Percentiles rank a stretch among this genome's conserved stretches.
phyloP scores from a whole-genome alignment of 78 protist species.

The Dictyostelium purpureum region DNA sequence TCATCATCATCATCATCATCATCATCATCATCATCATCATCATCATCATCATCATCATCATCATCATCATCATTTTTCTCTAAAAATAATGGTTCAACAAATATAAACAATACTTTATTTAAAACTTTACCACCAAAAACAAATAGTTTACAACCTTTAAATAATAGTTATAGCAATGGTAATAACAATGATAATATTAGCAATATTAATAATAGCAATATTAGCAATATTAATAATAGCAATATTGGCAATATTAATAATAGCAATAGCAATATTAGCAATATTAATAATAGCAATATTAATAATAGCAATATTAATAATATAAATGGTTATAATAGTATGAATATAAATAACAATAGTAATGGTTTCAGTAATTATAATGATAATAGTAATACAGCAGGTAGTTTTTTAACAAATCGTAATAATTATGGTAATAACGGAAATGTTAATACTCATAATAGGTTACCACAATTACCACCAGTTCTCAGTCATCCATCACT shows the following conservation, averaged over 20 bases:
- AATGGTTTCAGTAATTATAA: neutral
- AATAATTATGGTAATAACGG: neutral
- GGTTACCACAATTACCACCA: neutral
- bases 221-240: neutral
- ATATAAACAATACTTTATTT: too few species aligned
- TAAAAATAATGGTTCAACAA: too few species aligned
- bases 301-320: neutral
- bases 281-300: neutral
- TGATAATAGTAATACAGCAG: neutral
- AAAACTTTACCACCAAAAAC: neutral
- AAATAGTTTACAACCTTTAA: too few species aligned
- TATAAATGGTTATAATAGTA: neutral
- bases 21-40: neutral
- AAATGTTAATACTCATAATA: neutral
- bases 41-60: neutral
- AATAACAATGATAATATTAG: too few species aligned
- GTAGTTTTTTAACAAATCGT: too few species aligned
- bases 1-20: neutral
- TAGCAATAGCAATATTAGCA: neutral
- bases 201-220: neutral
- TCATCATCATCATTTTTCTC: too few species aligned
- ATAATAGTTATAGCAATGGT: too few species aligned
- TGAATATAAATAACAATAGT: neutral
- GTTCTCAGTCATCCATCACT: neutral
- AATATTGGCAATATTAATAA: neutral